These are phyloP conservation scores for Hibiscus mutabilis DNA, from an alignment of 345 rosid genomes.

Conservation along the genomic window DNA sequence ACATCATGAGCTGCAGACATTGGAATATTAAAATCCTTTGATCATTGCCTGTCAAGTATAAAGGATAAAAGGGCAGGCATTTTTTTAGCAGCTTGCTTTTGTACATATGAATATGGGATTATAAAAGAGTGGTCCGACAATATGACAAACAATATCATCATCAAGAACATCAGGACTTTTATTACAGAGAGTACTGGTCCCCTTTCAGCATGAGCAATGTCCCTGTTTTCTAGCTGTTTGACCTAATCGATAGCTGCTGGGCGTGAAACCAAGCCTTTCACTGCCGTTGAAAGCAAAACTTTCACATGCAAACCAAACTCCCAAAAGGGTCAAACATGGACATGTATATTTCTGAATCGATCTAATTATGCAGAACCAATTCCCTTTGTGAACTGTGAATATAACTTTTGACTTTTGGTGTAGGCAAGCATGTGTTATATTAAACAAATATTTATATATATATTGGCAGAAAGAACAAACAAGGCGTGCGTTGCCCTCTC, in stretches of 20 bases:
- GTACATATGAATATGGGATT: too few relatives aligned
- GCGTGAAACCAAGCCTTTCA: slow-evolving; percentile 5
- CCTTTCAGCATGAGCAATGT: slow-evolving; percentile 16
- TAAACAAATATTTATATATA: not conserved
- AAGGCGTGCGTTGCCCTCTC: not conserved
- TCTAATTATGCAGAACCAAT: not conserved
- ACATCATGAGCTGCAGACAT: not conserved
- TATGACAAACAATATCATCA: too few relatives aligned
- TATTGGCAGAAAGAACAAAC: not conserved
- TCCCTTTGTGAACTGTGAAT: slow-evolving; percentile 1
- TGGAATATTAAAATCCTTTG: not conserved
- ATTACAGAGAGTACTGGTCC: slow-evolving; percentile 25
- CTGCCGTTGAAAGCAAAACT: not conserved
- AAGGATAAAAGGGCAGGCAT: slow-evolving; percentile 15
- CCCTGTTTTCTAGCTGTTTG: slow-evolving; percentile 23
- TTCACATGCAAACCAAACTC: not conserved
- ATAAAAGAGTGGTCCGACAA: slow-evolving; percentile 29
- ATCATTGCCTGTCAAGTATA: slow-evolving; percentile 7
- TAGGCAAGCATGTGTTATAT: not conserved
- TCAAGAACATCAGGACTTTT: slow-evolving; percentile 23
- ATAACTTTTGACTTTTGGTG: not conserved
- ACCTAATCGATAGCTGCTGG: slow-evolving; percentile 5
- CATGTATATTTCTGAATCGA: not conserved
- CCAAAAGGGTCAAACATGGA: not conserved
- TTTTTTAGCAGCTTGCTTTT: not conserved